Percentiles rank a stretch among this genome's conserved stretches.
Evolutionary conservation across 1,139 yeast species (phyloP).

Genomic region (Entelexis sorbosivorans): DNA sequence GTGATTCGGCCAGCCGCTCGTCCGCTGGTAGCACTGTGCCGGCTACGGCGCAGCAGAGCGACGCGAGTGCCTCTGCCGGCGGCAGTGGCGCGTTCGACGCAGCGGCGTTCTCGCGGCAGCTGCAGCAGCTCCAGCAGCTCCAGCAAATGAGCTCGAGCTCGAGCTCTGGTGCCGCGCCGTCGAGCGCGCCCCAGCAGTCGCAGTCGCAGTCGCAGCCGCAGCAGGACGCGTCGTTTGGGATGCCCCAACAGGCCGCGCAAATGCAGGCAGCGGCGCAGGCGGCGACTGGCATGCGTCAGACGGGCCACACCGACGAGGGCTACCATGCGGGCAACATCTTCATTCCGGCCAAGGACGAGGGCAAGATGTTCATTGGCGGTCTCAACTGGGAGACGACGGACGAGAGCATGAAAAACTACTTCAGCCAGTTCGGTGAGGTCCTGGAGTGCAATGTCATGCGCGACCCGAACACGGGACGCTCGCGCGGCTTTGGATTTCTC

Average conservation of each 20-base stretch:
- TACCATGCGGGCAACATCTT: constrained; percentile 32
- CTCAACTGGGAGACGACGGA: constrained; percentile 98
- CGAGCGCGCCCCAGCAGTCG: not conserved
- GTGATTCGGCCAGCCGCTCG: constrained; percentile 6
- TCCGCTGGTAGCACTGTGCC: constrained; percentile 6
- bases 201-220: not conserved
- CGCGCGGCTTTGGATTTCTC: constrained; percentile 93
- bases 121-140: constrained; percentile 26
- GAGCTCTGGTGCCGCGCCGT: constrained; percentile 11
- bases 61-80: constrained; percentile 9
- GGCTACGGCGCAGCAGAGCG: constrained; percentile 3
- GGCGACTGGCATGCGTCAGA: not conserved
- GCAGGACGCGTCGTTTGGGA: not conserved
- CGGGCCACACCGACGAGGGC: constrained; percentile 25
- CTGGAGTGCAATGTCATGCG: constrained; percentile 89
- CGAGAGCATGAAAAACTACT: constrained; percentile 60
- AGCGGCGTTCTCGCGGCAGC: constrained; percentile 25
- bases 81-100: constrained; percentile 20
- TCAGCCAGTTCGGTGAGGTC: constrained; percentile 83
- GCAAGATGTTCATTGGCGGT: constrained; percentile 97
- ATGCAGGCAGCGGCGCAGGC: not conserved
- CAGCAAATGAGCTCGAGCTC: constrained; percentile 19
- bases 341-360: constrained; percentile 41
- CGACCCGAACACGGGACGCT: constrained; percentile 78
- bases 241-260: not conserved